Conservation (phyloP, 176 grass and related monocot genomes). For the Stipa capillata region DNA sequence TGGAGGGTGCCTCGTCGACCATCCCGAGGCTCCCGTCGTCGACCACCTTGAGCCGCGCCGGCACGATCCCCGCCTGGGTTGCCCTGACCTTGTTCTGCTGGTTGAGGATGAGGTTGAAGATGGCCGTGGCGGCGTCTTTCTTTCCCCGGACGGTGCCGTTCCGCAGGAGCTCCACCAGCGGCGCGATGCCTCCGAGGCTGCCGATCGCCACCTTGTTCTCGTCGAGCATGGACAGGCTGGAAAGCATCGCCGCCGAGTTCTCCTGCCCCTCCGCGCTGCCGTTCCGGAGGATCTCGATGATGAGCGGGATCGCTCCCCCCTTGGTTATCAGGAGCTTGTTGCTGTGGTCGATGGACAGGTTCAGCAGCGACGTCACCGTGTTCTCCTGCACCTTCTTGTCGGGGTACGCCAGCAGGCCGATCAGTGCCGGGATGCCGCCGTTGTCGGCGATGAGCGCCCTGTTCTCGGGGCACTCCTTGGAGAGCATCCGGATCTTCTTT, state of each 20-base stretch:
- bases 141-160: conserved; percentile 50
- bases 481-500: conserved; percentile 58
- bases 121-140: conserved; percentile 69
- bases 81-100: conserved; percentile 49
- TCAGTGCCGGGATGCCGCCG: conserved; percentile 41
- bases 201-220: conserved; percentile 55
- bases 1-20: conserved; percentile 54
- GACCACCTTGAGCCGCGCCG: conserved; percentile 7
- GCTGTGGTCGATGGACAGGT: conserved; percentile 62
- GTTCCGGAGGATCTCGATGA: conserved; percentile 55
- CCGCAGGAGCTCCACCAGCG: conserved; percentile 53
- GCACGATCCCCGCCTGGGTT: conserved; percentile 33
- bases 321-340: conserved; percentile 49
- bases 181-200: conserved; percentile 35
- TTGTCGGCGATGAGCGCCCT: conserved; percentile 32
- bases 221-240: conserved; percentile 67
- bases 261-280: conserved; percentile 50
- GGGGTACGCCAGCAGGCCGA: conserved; percentile 42
- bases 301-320: conserved; percentile 50
- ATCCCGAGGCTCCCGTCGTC: conserved; percentile 38
- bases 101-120: conserved; percentile 60
- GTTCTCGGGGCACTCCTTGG: conserved; percentile 58
- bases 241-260: conserved; percentile 67
- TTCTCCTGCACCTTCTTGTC: conserved; percentile 63
- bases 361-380: conserved; percentile 59